These are phyloP conservation scores for Paragyromitra xinjiangensis DNA, from an alignment of 495 filamentous ascomycete species.

Conservation along the genomic window DNA sequence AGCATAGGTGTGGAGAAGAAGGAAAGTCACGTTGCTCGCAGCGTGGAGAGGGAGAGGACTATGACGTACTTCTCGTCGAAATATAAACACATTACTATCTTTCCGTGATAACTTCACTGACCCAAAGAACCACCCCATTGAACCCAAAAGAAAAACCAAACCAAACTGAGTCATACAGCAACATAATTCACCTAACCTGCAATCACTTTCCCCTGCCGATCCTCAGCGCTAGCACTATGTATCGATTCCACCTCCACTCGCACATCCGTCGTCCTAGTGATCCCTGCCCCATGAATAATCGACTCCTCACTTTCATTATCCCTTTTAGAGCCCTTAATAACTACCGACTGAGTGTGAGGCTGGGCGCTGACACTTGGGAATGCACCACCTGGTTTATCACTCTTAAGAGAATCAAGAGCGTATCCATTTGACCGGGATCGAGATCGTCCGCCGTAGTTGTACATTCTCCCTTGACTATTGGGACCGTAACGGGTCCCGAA, in stretches of 20 bases:
- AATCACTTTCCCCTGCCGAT: not conserved
- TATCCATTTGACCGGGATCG: conserved; percentile 23
- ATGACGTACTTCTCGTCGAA: not conserved
- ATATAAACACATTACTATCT: conserved; percentile 1
- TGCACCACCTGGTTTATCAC: conserved; percentile 2
- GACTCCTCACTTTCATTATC: conserved; percentile 36
- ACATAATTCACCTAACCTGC: not conserved
- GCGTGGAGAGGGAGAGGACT: too few relatives aligned
- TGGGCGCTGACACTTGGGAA: not conserved
- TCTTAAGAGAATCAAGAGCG: conserved; percentile 16
- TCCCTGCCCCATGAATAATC: conserved; percentile 20
- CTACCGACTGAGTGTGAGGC: not conserved
- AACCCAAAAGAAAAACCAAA: not conserved
- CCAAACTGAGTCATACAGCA: not conserved
- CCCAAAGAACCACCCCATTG: not conserved
- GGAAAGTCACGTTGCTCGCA: not conserved
- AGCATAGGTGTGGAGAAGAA: not conserved
- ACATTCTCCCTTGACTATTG: conserved; percentile 25
- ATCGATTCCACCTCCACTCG: conserved; percentile 23
- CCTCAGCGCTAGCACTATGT: conserved; percentile 1
- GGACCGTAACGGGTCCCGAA: conserved; percentile 25
- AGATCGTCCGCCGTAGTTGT: conserved; percentile 25
- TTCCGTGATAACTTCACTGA: not conserved
- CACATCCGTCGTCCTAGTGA: conserved; percentile 23
- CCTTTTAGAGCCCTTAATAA: conserved; percentile 7